A percentile compares a stretch with the other conserved stretches of the same genome.
Evolutionary conservation across 208 protist genomes (phyloP).

Genomic region (Porcisia deanei): DNA sequence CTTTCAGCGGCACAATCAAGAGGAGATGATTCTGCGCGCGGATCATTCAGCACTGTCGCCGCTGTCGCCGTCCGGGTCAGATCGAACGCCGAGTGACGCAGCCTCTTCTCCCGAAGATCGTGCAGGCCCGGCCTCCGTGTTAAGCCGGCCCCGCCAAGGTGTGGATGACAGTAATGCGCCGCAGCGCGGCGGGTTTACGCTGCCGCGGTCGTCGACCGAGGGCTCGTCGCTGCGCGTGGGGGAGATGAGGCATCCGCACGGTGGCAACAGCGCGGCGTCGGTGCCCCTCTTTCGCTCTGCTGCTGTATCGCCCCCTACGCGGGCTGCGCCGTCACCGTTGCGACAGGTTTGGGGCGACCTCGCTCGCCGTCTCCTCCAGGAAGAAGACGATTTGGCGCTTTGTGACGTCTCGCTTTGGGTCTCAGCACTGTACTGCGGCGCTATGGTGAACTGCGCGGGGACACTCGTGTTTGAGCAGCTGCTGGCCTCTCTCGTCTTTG

Average conservation of each 20-base stretch:
- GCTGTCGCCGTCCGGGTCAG: background rate
- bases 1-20: conserved; percentile 32
- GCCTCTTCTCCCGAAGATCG: background rate
- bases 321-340: conserved; percentile 3
- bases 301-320: background rate
- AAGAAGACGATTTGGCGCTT: conserved; percentile 14
- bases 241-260: conserved; percentile 3
- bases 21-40: conserved; percentile 13
- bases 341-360: conserved; percentile 20
- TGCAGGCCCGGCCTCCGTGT: background rate
- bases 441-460: conserved; percentile 52
- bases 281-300: conserved; percentile 14
- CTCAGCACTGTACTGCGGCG: conserved; percentile 48
- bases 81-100: background rate
- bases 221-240: conserved; percentile 7
- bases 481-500: conserved; percentile 46
- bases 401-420: conserved; percentile 33
- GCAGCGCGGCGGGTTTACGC: background rate
- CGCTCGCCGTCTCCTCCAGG: conserved; percentile 7
- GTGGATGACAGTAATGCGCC: background rate
- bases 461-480: conserved; percentile 63
- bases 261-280: background rate
- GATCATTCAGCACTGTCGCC: background rate
- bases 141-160: background rate
- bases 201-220: conserved; percentile 1